These are phyloP conservation scores for Hyphodiscus sp. DNA, from an alignment of 2,329 filamentous ascomycete species.

Conservation along the genomic window DNA sequence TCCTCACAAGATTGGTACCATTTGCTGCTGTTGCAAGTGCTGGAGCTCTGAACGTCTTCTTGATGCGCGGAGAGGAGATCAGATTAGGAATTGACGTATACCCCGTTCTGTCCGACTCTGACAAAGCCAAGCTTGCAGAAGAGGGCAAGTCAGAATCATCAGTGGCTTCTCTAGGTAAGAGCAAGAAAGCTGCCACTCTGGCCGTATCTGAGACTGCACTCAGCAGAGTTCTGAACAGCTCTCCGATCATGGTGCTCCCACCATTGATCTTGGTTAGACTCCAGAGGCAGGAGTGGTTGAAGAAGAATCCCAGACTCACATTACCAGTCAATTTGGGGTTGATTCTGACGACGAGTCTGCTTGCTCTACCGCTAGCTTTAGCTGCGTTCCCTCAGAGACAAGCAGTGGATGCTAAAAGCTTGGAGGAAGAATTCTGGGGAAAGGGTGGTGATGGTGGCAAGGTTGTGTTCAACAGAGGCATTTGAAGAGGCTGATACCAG, in stretches of 20 bases:
- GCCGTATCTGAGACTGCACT: conserved; percentile 91
- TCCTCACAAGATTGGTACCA: conserved; percentile 82
- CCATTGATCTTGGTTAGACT: conserved; percentile 78
- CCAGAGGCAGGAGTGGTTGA: conserved; percentile 78
- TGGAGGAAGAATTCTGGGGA: conserved; percentile 84
- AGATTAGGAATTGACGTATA: conserved; percentile 87
- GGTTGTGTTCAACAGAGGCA: conserved; percentile 96
- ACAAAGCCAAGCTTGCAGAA: conserved; percentile 50
- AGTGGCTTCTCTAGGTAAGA: conserved; percentile 72
- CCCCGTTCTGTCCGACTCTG: conserved; percentile 66
- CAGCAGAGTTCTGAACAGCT: conserved; percentile 86
- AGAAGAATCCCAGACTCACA: conserved; percentile 67
- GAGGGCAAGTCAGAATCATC: conserved; percentile 59
- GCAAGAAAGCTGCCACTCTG: conserved; percentile 76
- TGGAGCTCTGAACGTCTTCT: conserved; percentile 87
- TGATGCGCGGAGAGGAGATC: conserved; percentile 97
- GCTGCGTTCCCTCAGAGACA: conserved; percentile 91
- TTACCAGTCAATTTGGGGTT: conserved; percentile 80
- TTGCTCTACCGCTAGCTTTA: conserved; percentile 82
- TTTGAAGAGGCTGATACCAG: conserved; percentile 40
- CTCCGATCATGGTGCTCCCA: conserved; percentile 94
- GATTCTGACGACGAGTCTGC: conserved; percentile 80
- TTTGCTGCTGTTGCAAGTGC: conserved; percentile 93
- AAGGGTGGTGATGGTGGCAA: conserved; percentile 71
- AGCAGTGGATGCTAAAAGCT: conserved; percentile 62